Base-by-base conservation (phyloP, 2,329 filamentous ascomycete species). In the Colletotrichum phormii region DNA sequence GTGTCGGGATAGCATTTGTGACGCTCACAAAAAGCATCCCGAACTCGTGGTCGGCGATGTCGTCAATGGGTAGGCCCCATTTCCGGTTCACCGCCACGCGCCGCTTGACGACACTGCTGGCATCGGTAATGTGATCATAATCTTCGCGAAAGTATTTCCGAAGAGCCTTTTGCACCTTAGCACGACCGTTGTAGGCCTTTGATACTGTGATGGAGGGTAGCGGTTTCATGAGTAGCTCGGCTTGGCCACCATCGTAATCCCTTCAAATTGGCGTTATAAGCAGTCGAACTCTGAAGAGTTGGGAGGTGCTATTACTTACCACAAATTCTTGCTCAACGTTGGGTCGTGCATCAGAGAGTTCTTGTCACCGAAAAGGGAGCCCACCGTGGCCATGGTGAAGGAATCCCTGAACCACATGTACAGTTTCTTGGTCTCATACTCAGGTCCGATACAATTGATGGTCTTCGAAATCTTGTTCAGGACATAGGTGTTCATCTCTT, bases 321-420 rank as follows among this genome's bases (percentile, higher is more conserved):
- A 69, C 5, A 69, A 29, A 29, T 69, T 58, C 26, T 64, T 60
- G 26, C 61, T 53, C 15, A 69, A 64, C 1, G 18, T 64, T 4
- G 37, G 22, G 22, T 85, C 75, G 2, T 77, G 60, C 26, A 77
- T 79, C 55, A 86, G 78, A 0, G 86, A 84, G 64, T 86, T 87
- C 15, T 84, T 74, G 0, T 82, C 79, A 1, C 87, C 86, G 54
- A 82, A 86, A n/a, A 89, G 75, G 1, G 82, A 81, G 22, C 79
- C 74, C 18, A 79, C 78, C 0, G 83, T 84, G 0, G 84, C 82
- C 15, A 80, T 71, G 8, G 83, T 84, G 64, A 86, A 79, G 3
- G 80, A 72, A 2, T 82, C 69, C 8, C 82, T 79, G 2, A 85
- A 49, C 84, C 84, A 87, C 0, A 77, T 24, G 67, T 79, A 86